Base-by-base conservation (phyloP, 2,329 filamentous ascomycete genomes). In the Sclerotinia nivalis region DNA sequence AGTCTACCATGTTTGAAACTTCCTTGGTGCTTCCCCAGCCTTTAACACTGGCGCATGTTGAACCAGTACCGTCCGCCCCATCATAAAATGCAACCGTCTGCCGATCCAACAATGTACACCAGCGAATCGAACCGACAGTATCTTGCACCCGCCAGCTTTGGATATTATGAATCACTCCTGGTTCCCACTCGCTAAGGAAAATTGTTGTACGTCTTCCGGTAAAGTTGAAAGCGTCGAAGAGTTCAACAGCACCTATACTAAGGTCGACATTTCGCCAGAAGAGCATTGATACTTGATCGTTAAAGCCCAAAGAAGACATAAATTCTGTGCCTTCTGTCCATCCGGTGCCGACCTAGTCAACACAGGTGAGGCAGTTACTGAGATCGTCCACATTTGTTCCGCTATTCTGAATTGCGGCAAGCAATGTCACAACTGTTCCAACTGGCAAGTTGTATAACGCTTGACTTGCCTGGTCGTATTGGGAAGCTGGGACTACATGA, bases 191-290 rank as follows among this genome's bases (percentile, higher is more conserved):
- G 12, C 58, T 60, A 60, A 60, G 58, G 58, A 60, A 60, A n/a
- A 60, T 13, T 9, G 58, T 60, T 10, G 58, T 25, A 22, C 58
- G 37, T 60, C 58, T 40, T 13, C 58, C 58, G n/a, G n/a, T 43
- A 13, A 60, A 60, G 18, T 60, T 10, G 7, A 7, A 4, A 4
- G 58, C 34, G 28, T 60, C 58, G 37, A 60, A 60, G 37, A 60
- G 58, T 22, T 60, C 58, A 2, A 60, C 18, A 20, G 58, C 58
- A n/a, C 58, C 58, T 12, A 60, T 60, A n/a, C 45, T 60, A 10
- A 60, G 58, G 45, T 60, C 58, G 37, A 60, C 58, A 10, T n/a
- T 60, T 60, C 58, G 10, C 58, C 58, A 60, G 22, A 60, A 60
- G 34, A 60, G 45, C 58, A 43, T 60, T 18, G 58, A 60, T 15